Conservation (phyloP, 2,329 filamentous ascomycete genomes). For the Myriosclerotinia scirpicola region DNA sequence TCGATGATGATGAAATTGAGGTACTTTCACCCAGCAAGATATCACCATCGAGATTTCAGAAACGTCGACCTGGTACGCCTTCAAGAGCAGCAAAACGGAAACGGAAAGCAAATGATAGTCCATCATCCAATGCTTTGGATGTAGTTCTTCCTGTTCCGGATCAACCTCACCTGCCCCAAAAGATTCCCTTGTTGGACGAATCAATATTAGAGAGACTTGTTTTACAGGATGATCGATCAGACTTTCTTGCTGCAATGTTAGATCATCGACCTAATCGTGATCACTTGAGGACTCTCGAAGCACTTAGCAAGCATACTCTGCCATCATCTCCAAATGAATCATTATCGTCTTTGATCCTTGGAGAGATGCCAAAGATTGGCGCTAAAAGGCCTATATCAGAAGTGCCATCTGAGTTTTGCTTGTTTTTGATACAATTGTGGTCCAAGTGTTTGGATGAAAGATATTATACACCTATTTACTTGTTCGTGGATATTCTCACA, state of each 20-base stretch:
- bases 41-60: constrained; percentile 48
- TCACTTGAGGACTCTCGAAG: constrained; percentile 65
- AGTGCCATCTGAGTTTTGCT: constrained; percentile 61
- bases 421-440: constrained; percentile 67
- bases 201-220: constrained; percentile 43
- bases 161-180: neutral
- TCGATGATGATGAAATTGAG: constrained; percentile 59
- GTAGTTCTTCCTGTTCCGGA: constrained; percentile 34
- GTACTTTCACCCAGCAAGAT: constrained; percentile 49
- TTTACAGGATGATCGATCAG: constrained; percentile 45
- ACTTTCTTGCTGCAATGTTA: constrained; percentile 41
- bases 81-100: constrained; percentile 67
- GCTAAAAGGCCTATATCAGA: constrained; percentile 51
- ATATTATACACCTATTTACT: constrained; percentile 60
- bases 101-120: constrained; percentile 63
- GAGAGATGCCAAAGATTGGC: constrained; percentile 61
- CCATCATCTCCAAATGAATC: constrained; percentile 62
- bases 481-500: constrained; percentile 63
- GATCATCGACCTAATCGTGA: constrained; percentile 44
- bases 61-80: constrained; percentile 52
- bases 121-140: constrained; percentile 54
- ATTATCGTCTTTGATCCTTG: constrained; percentile 66
- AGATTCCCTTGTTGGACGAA: constrained; percentile 36
- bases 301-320: constrained; percentile 62
- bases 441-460: constrained; percentile 63